Base-by-base conservation (phyloP, 768 basidiomycete species). In the Paxillus involutus region DNA sequence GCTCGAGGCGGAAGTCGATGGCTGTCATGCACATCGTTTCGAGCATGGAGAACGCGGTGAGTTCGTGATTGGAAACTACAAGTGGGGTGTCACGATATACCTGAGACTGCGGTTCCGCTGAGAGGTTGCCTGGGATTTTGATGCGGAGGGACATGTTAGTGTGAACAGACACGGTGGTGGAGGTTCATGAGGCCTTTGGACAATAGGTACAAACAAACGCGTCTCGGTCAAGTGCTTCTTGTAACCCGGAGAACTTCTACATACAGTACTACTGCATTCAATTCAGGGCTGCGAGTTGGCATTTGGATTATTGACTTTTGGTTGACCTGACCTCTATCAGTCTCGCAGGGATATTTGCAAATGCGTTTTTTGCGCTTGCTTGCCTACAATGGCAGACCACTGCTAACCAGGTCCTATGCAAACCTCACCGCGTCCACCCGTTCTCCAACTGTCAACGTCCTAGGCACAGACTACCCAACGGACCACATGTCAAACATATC, bases 401-500 rank as follows among this genome's bases (percentile, higher is more conserved):
- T 35, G 26, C 30, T 57, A 13, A 30, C 44, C 26, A 54, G 60
- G 32, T 57, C 59, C 19, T 53, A 64, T 53, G 56, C 57, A 11
- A 61, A 26, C 47, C 12, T 52, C n/a, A 41, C 47, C 24, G 16
- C 49, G 26, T 44, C 54, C 36, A 30, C 52, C 47, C 58, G 58
- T 12, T 53, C 57, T 0, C 41, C 59, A 40, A 58, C 62, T 26
- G 56, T 88, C 44, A 74, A 77, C 47, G 80, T 90, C 56, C 78
- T 86, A 11, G 86, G 83, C n/a, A 68, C 77, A 44, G 70, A 73
- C n/a, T 91, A 94, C 73, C 77, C 82, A 2, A 79, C 76, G n/a
- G 97, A 99, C 75, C 71, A 75, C 30, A 79, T 75, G 70, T 91
- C 95, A 39, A 99, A 99, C 71, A 80, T 92, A 39, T 88, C 94